Conservation (phyloP, 2,329 filamentous ascomycete species). For the Epichloe brachyelytri region DNA sequence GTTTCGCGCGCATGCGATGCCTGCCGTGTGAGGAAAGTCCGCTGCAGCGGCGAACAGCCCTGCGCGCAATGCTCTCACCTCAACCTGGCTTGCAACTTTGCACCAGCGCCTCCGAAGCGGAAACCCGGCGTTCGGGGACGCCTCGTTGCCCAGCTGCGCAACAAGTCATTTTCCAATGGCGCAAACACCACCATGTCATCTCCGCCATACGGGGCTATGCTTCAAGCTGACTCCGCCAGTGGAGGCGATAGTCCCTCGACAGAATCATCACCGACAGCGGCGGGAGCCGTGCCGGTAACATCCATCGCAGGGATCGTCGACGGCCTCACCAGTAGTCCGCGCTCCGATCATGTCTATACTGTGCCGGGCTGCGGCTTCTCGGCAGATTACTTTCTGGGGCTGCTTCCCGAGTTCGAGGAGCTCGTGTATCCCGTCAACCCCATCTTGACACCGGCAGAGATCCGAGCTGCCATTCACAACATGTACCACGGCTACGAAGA, state of each 20-base stretch:
- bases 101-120: slow-evolving; percentile 19
- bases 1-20: slow-evolving; percentile 22
- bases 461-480: slow-evolving; percentile 17
- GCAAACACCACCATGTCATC: not conserved
- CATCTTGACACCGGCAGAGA: slow-evolving; percentile 18
- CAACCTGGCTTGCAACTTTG: slow-evolving; percentile 21
- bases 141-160: slow-evolving; percentile 22
- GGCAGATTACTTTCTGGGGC: slow-evolving; percentile 19
- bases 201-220: not conserved
- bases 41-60: slow-evolving; percentile 21
- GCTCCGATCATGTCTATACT: not conserved
- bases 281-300: slow-evolving; percentile 8
- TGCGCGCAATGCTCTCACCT: slow-evolving; percentile 25
- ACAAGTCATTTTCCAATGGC: slow-evolving; percentile 8
- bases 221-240: not conserved
- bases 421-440: slow-evolving; percentile 26
- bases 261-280: slow-evolving; percentile 3
- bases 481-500: slow-evolving; percentile 22
- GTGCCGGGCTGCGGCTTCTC: slow-evolving; percentile 12
- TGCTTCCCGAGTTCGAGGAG: slow-evolving; percentile 21
- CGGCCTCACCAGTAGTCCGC: slow-evolving; percentile 1
- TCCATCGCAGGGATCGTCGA: slow-evolving; percentile 16
- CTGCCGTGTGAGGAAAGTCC: slow-evolving; percentile 26
- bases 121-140: slow-evolving; percentile 22
- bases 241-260: slow-evolving; percentile 7